Evolutionary conservation across 257 asterid genomes (phyloP).

Genomic region (Thymus mandschuricus): DNA sequence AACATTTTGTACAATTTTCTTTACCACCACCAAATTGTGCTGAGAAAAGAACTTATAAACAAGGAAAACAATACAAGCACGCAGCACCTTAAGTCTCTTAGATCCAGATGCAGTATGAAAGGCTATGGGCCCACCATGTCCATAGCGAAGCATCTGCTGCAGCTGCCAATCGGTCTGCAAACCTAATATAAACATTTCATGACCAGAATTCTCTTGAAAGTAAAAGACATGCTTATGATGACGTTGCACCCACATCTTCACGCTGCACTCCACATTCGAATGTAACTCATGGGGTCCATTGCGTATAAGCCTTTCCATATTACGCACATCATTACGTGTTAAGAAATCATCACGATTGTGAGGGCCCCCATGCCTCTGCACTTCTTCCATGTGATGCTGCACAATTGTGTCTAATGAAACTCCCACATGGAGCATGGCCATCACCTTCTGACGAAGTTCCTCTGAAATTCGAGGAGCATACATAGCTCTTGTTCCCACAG

Average conservation of each 20-base stretch:
- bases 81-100: constrained; percentile 51
- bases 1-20: background rate
- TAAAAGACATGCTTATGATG: constrained; percentile 51
- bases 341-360: constrained; percentile 56
- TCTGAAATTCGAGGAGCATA: constrained; percentile 64
- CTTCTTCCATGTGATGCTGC: constrained; percentile 62
- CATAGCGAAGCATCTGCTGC: constrained; percentile 61
- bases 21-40: background rate
- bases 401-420: constrained; percentile 47
- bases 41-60: background rate
- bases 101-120: constrained; percentile 40
- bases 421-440: constrained; percentile 58
- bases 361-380: constrained; percentile 63
- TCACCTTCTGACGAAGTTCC: constrained; percentile 56
- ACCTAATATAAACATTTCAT: constrained; percentile 47
- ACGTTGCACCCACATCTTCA: constrained; percentile 57
- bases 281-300: constrained; percentile 46
- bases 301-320: constrained; percentile 55
- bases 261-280: constrained; percentile 46
- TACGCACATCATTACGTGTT: constrained; percentile 57
- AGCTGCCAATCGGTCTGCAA: constrained; percentile 65
- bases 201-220: constrained; percentile 43
- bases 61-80: background rate
- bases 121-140: constrained; percentile 49
- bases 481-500: constrained; percentile 66